These are phyloP conservation scores for Lentinula guzmanii DNA, from an alignment of 768 basidiomycete species.

Conservation along the genomic window DNA sequence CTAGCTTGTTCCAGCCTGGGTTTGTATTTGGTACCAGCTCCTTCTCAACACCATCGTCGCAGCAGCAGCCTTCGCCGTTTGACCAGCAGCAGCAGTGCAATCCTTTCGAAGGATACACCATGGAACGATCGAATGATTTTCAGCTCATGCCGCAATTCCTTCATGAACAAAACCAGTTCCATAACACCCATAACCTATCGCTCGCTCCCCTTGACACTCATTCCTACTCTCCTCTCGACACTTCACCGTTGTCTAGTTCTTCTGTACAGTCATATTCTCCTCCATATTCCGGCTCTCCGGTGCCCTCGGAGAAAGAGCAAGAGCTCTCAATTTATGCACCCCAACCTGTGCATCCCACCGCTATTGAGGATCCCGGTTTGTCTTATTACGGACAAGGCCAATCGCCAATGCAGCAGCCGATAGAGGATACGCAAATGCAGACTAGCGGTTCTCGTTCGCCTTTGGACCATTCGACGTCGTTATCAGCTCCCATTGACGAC, in stretches of 20 bases:
- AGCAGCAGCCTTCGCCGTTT: constrained; percentile 12
- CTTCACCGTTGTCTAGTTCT: constrained; percentile 13
- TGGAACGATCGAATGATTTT: neutral
- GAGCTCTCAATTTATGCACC: constrained; percentile 10
- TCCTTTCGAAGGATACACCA: constrained; percentile 5
- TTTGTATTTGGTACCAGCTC: constrained; percentile 19
- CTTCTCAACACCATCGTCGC: constrained; percentile 11
- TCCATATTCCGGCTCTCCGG: constrained; percentile 36
- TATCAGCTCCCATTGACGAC: neutral
- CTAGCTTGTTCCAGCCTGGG: constrained; percentile 43
- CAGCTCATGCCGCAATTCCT: neutral
- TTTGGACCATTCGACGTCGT: neutral
- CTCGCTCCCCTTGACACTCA: constrained; percentile 1
- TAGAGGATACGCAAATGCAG: neutral
- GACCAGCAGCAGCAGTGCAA: constrained; percentile 6
- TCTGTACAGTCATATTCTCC: constrained; percentile 23
- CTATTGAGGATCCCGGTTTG: neutral
- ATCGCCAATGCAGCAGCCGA: neutral
- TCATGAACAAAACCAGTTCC: neutral
- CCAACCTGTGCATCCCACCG: neutral
- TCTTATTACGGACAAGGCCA: neutral
- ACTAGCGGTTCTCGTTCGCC: neutral
- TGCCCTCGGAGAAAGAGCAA: constrained; percentile 15
- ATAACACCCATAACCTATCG: neutral
- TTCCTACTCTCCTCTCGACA: constrained; percentile 5